Percentiles rank a stretch among this genome's conserved stretches.
These are phyloP conservation scores for Penicillium sclerotigenum DNA, from an alignment of 2,329 filamentous ascomycete species.

Conservation along the genomic window DNA sequence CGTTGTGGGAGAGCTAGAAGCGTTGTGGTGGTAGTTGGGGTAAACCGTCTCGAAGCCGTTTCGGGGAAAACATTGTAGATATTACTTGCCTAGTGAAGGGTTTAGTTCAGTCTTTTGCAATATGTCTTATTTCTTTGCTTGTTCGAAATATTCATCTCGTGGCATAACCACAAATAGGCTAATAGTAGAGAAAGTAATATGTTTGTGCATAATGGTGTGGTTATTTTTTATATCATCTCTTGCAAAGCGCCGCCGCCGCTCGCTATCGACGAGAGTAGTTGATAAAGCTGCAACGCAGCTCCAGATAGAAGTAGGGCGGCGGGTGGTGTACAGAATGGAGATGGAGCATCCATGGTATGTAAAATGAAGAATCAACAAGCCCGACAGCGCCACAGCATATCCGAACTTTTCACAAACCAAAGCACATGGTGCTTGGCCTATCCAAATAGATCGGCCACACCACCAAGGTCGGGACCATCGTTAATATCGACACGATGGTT, in stretches of 20 bases:
- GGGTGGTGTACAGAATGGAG: background rate
- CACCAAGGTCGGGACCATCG: slow-evolving; percentile 50
- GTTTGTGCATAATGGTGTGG: slow-evolving; percentile 1
- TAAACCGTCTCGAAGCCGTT: slow-evolving; percentile 8
- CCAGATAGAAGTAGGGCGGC: background rate
- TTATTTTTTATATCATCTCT: slow-evolving; percentile 3
- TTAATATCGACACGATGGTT: slow-evolving; percentile 43
- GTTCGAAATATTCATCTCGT: background rate
- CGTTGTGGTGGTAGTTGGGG: background rate
- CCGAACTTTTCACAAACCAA: background rate
- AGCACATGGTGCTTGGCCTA: slow-evolving; percentile 19
- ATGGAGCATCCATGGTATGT: background rate
- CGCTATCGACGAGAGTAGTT: slow-evolving; percentile 16
- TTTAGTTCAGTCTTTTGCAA: slow-evolving; percentile 28
- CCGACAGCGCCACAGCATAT: background rate
- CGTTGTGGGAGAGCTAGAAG: slow-evolving; percentile 6
- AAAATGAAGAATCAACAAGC: background rate
- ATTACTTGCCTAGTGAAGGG: slow-evolving; percentile 30
- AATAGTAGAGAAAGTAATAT: background rate
- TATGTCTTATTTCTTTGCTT: slow-evolving; percentile 14
- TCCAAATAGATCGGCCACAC: slow-evolving; percentile 54
- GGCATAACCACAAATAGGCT: background rate
- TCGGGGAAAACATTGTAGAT: slow-evolving; percentile 33
- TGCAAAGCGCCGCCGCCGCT: slow-evolving; percentile 18
- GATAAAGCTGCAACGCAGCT: slow-evolving; percentile 10